These are phyloP conservation scores for Beauveria varroae DNA, from an alignment of 2,329 filamentous ascomycete genomes.

Conservation along the genomic window DNA sequence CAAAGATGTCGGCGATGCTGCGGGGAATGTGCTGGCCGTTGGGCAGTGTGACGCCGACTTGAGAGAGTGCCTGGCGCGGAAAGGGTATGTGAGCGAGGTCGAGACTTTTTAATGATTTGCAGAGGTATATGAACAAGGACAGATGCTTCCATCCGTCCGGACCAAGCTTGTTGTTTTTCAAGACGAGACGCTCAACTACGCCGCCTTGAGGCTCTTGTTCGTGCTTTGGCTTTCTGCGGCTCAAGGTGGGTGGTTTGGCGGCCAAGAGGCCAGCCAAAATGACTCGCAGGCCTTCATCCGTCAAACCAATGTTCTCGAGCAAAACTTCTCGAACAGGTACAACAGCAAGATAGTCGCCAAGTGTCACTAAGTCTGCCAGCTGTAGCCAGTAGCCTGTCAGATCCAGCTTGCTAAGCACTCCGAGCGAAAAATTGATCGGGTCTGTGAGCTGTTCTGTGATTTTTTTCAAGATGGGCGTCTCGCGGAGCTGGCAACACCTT, in stretches of 20 bases:
- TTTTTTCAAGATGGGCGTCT: slow-evolving; percentile 85
- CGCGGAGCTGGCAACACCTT: slow-evolving; percentile 86
- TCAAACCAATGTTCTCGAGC: slow-evolving; percentile 79
- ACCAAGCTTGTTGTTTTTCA: slow-evolving; percentile 90
- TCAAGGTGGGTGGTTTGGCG: slow-evolving; percentile 58
- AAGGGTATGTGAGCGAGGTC: slow-evolving; percentile 83
- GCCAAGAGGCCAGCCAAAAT: slow-evolving; percentile 80
- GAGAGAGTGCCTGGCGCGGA: slow-evolving; percentile 37
- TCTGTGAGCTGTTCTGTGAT: slow-evolving; percentile 82
- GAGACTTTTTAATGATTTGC: slow-evolving; percentile 73
- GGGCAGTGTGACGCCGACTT: slow-evolving; percentile 22
- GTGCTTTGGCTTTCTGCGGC: slow-evolving; percentile 39
- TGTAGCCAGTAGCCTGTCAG: slow-evolving; percentile 80
- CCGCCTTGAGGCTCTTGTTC: slow-evolving; percentile 50
- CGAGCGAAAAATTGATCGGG: slow-evolving; percentile 58
- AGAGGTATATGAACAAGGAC: slow-evolving; percentile 83
- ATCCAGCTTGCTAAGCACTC: slow-evolving; percentile 76
- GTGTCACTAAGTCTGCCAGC: slow-evolving; percentile 72
- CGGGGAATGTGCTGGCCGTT: slow-evolving; percentile 28
- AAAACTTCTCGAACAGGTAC: slow-evolving; percentile 84
- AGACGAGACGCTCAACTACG: slow-evolving; percentile 74
- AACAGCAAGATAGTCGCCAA: slow-evolving; percentile 89
- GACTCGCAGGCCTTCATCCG: slow-evolving; percentile 78
- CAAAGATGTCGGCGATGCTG: slow-evolving; percentile 53
- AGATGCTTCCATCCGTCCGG: slow-evolving; percentile 87